Conservation (phyloP, 2,329 filamentous ascomycete species). For the Pseudocercospora musae region DNA sequence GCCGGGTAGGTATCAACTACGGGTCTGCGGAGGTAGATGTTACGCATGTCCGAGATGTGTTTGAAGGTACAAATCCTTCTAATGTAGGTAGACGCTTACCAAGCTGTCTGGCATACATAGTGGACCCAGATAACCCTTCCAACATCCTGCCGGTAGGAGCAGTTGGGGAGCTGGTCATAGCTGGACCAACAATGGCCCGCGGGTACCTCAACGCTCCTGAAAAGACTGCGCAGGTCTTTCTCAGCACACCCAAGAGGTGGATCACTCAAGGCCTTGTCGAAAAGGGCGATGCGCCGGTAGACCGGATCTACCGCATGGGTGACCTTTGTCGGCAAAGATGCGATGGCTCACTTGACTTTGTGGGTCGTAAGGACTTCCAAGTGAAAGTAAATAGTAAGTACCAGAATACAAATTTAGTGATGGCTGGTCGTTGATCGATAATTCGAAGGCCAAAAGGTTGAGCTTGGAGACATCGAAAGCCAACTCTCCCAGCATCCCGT, state of each 20-base stretch:
- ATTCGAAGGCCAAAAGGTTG: constrained; percentile 65
- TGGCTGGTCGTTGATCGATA: background rate
- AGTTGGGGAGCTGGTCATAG: background rate
- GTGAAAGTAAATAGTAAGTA: constrained; percentile 60
- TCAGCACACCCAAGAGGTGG: background rate
- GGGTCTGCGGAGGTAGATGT: background rate
- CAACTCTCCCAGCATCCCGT: constrained; percentile 41
- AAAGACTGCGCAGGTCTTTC: background rate
- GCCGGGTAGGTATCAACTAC: background rate
- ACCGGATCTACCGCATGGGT: background rate
- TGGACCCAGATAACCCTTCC: background rate
- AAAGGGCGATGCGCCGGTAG: background rate
- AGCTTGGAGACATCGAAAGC: constrained; percentile 68
- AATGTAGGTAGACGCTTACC: background rate
- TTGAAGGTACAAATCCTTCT: background rate
- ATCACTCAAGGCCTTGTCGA: background rate
- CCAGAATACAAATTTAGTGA: background rate
- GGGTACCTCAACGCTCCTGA: background rate
- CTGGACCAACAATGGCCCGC: background rate
- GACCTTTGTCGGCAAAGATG: background rate
- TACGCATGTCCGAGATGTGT: background rate
- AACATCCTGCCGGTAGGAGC: background rate
- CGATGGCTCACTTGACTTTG: constrained; percentile 43
- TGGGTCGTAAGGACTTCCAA: constrained; percentile 70
- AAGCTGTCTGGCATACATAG: background rate